These are phyloP conservation scores for Spathaspora gorwiae DNA, from an alignment of 805 yeast genomes.

Conservation along the genomic window DNA sequence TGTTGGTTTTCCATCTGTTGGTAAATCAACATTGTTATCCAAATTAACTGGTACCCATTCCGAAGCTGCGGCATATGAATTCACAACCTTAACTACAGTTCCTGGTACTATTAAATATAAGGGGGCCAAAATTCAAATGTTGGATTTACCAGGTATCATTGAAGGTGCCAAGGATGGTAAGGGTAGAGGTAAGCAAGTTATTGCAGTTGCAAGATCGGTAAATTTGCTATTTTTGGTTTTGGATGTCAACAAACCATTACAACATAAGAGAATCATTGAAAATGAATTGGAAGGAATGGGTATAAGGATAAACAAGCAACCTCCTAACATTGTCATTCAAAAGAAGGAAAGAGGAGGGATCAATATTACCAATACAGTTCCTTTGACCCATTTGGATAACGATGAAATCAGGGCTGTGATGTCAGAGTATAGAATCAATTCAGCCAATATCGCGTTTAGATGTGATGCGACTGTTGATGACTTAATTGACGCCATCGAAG, in stretches of 20 bases:
- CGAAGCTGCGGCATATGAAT: constrained; percentile 97
- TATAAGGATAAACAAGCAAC: constrained; percentile 82
- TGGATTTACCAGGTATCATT: constrained; percentile 85
- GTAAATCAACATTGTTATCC: constrained; percentile 78
- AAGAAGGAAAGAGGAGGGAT: constrained; percentile 96
- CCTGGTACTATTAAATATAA: constrained; percentile 94
- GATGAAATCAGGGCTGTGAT: constrained; percentile 96
- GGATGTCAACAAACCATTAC: constrained; percentile 94
- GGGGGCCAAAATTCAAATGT: constrained; percentile 97
- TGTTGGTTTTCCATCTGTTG: constrained; percentile 97
- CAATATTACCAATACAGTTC: constrained; percentile 88
- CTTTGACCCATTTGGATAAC: constrained; percentile 82
- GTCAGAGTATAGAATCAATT: constrained; percentile 90
- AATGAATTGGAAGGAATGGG: constrained; percentile 97
- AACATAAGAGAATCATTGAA: constrained; percentile 91
- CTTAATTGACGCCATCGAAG: constrained; percentile 89
- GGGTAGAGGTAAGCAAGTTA: constrained; percentile 94
- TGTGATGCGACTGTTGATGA: constrained; percentile 98
- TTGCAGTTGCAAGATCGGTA: constrained; percentile 98
- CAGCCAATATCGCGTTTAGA: constrained; percentile 93
- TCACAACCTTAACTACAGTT: constrained; percentile 94
- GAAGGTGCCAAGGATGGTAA: constrained; percentile 91
- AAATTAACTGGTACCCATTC: constrained; percentile 94
- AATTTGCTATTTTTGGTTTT: constrained; percentile 87
- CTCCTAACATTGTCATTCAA: constrained; percentile 88